phyloP scores from a whole-genome alignment of 2,329 filamentous ascomycete species.

The Penicillium sp. region DNA sequence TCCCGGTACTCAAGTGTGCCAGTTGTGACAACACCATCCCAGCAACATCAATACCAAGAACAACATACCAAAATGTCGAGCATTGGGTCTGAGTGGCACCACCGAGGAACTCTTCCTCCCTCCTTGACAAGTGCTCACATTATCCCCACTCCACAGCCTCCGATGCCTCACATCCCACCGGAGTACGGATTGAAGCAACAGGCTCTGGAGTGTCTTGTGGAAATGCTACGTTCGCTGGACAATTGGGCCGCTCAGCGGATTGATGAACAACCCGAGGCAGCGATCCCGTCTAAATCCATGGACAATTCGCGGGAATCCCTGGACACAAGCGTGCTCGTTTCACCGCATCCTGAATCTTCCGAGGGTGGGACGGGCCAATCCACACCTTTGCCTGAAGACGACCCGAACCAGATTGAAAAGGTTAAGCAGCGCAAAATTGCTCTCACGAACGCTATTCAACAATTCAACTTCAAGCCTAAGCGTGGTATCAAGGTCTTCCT shows the following conservation, averaged over 20 bases:
- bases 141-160: conserved; percentile 48
- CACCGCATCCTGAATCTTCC: conserved; percentile 57
- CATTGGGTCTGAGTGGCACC: conserved; percentile 74
- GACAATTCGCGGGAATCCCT: conserved; percentile 70
- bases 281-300: conserved; percentile 50
- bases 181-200: conserved; percentile 92
- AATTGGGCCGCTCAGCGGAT: conserved; percentile 80
- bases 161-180: conserved; percentile 67
- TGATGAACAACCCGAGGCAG: conserved; percentile 52
- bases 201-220: conserved; percentile 82
- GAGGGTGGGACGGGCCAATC: conserved; percentile 58
- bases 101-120: conserved; percentile 79
- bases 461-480: conserved; percentile 98
- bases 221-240: conserved; percentile 83
- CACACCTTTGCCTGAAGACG: conserved; percentile 76
- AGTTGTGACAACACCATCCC: conserved; percentile 68
- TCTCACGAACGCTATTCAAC: conserved; percentile 78
- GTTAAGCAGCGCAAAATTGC: conserved; percentile 94
- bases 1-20: conserved; percentile 81
- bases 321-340: conserved; percentile 61
- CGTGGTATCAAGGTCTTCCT: conserved; percentile 82
- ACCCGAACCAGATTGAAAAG: conserved; percentile 89
- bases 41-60: conserved; percentile 87
- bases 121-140: conserved; percentile 80
- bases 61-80: conserved; percentile 62